These are phyloP conservation scores for Auxenochlorella pyrenoidosa DNA, from an alignment of 139 green algal genomes.

Conservation along the genomic window DNA sequence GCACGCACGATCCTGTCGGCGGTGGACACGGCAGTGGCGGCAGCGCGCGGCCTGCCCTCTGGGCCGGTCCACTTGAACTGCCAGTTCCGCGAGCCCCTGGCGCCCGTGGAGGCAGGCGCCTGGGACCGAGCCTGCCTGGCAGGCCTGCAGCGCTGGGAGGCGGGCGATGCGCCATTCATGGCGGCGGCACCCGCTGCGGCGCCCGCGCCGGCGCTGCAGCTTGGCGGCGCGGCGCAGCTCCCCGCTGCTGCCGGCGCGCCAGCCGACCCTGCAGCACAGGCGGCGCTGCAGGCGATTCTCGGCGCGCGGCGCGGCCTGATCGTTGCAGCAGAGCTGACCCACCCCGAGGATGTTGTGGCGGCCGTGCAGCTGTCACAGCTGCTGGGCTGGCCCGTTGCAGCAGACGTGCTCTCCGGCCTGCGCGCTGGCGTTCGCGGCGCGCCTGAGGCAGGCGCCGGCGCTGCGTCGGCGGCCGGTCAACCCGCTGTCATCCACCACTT, in stretches of 20 bases:
- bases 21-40: slow-evolving; percentile 70
- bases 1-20: slow-evolving; percentile 75
- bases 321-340: slow-evolving; percentile 78
- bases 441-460: background rate
- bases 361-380: slow-evolving; percentile 52
- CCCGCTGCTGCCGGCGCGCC: background rate
- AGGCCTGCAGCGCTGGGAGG: slow-evolving; percentile 75
- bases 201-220: background rate
- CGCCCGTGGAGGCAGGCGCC: slow-evolving; percentile 50
- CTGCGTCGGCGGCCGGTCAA: background rate
- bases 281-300: slow-evolving; percentile 1
- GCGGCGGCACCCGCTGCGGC: background rate
- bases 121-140: slow-evolving; percentile 22
- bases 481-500: slow-evolving; percentile 72
- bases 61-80: slow-evolving; percentile 97
- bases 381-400: slow-evolving; percentile 88
- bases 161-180: slow-evolving; percentile 52
- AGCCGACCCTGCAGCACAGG: background rate
- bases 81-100: slow-evolving; percentile 90
- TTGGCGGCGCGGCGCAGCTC: slow-evolving; percentile 1
- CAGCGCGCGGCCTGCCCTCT: slow-evolving; percentile 23
- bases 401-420: slow-evolving; percentile 83
- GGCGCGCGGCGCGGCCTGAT: slow-evolving; percentile 73
- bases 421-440: background rate
- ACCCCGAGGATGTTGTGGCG: slow-evolving; percentile 64